Evolutionary conservation across 345 rosid species (phyloP), one percentile per base, ranked within the genome.

Genomic region (Acer yangbiense): DNA sequence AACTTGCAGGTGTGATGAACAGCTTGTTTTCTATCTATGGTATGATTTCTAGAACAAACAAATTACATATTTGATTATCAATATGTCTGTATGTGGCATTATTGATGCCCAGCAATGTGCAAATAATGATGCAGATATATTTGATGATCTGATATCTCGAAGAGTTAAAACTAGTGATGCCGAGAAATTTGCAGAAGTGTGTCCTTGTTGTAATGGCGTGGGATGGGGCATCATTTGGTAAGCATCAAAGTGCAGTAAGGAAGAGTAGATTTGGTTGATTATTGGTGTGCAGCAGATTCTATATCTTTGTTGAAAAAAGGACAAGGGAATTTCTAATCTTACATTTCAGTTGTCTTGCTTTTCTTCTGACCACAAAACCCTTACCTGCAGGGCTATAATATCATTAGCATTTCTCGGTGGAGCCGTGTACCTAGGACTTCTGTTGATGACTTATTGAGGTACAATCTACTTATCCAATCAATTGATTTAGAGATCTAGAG

Each of bases 191-290:
- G 91, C 95, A 1, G 91, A 91, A 91, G 82, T 85, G 17, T 91
- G 95, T 60, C 91, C 95, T 14, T 91, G 91, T 79, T 91, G 92
- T 73, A 87, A 64, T 76, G 93, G 95, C 16, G 85, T 76, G 73
- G 86, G 95, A 29, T 89, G 95, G 94, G 95, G 93, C 64, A 77
- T 83, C 52, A 91, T 91, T 69, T 91, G 95, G 95, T 91, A 69
- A 85, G 87, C 39, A 61, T 21, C 74, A 35, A 4, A 35, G 25
- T 70, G 43, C n/a, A 27, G 58, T 13, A 29, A 23, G 25, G 67
- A 58, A 39, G 7, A 72, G 13, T 35, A 41, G n/a, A 60, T 32
- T 9, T 39, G 66, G 1, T 58, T 39, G 23, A 58, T 54, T 9
- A 9, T 54, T 6, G 23, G 52, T 69, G 41, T 20, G 44, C 35